Evolutionary conservation across 441 rosid species (phyloP), one percentile per base, ranked within the genome.

Genomic region (Melastoma candidum): DNA sequence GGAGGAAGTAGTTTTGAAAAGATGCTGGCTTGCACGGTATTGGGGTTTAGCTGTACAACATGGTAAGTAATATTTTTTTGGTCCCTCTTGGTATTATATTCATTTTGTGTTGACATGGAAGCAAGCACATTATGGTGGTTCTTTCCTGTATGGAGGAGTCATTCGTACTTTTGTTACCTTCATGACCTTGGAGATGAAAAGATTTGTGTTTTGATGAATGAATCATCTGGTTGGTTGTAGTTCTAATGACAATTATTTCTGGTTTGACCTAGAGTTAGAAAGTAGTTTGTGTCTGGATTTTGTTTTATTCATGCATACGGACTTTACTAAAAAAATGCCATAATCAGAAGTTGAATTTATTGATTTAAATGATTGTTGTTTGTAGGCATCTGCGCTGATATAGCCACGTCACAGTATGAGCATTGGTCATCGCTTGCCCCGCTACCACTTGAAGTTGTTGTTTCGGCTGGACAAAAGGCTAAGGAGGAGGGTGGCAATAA

Each of bases 21-120:
- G 97, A 73, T 94, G 99, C 57, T 94, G 99, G 99, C 99, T 94
- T 69, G 92, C 97, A 49, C 92, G 96, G 52, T 83, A 85, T 67
- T 94, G 99, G 97, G 86, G 88, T 54, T 78, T 94, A 61, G 95
- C 95, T 63, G 92, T 82, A 26, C 74, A 80, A 48, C 86, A 85
- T 71, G 97, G 97, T 94, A 82, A 70, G 61, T 22, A 29, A 29
- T 12, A 26, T 29, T 24, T 51, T 51, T 32, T 39, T 41, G 27
- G 36, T 29, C 36, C 36, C 5, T 29, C 7, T 6, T 29, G 36
- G 36, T 29, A 29, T 3, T 6, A 29, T 51, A 53, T 59, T 54
- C 64, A 14, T 58, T 53, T 47, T 54, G 17, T 7, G 56, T 26
- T 56, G 58, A 41, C 49, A 48, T 11, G 26, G 17, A 32, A 0